Conservation (phyloP, 2,329 filamentous ascomycete species). For the Calonectria hongkongensis region DNA sequence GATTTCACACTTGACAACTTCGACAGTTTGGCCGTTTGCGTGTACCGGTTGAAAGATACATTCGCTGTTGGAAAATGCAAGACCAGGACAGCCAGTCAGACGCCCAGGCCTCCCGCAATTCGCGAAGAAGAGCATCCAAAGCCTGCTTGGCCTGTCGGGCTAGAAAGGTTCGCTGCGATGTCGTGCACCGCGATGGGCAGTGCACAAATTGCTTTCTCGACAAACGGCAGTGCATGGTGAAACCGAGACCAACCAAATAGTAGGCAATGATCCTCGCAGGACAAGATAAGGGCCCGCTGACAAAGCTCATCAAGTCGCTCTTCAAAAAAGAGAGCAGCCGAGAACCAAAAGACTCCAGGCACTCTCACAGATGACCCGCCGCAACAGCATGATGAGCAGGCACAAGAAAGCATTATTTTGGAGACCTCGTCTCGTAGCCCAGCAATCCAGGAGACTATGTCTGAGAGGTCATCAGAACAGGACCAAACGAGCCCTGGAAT, state of each 20-base stretch:
- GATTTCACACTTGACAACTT: constrained; percentile 15
- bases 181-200: constrained; percentile 35
- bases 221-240: constrained; percentile 39
- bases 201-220: constrained; percentile 44
- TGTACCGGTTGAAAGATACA: background rate
- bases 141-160: constrained; percentile 41
- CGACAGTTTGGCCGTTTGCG: background rate
- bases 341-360: background rate
- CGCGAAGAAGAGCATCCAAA: constrained; percentile 39
- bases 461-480: constrained; percentile 23
- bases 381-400: background rate
- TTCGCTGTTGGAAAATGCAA: constrained; percentile 5
- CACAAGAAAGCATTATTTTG: background rate
- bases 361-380: background rate
- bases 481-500: constrained; percentile 4
- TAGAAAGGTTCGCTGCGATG: constrained; percentile 42
- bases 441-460: background rate
- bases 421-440: background rate
- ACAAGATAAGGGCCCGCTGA: background rate
- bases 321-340: constrained; percentile 9
- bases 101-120: background rate
- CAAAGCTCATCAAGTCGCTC: constrained; percentile 14
- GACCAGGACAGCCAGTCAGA: constrained; percentile 16
- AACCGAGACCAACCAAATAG: constrained; percentile 39
- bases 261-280: background rate